These are phyloP conservation scores for Penicillium paneum DNA, from an alignment of 2,329 filamentous ascomycete species.

Conservation along the genomic window DNA sequence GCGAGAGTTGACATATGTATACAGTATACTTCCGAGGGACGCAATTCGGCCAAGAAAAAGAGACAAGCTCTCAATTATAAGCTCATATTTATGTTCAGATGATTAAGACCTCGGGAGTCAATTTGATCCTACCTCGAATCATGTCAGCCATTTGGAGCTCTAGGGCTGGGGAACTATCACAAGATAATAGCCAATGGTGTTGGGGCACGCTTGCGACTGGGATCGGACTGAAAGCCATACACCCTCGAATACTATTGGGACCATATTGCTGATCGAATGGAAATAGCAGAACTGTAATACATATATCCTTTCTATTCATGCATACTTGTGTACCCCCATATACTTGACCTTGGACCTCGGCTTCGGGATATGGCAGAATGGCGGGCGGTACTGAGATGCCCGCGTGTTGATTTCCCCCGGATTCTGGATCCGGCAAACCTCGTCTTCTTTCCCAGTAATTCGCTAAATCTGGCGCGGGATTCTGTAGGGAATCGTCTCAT, in stretches of 20 bases:
- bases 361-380: slow-evolving; percentile 35
- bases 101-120: background rate
- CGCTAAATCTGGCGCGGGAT: background rate
- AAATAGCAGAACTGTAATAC: background rate
- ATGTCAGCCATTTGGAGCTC: background rate
- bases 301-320: background rate
- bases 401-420: slow-evolving; percentile 29
- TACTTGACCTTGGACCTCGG: slow-evolving; percentile 30
- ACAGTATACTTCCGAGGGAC: background rate
- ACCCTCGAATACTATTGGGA: background rate
- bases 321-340: background rate
- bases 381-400: slow-evolving; percentile 31
- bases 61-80: background rate
- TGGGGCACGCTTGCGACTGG: background rate
- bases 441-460: slow-evolving; percentile 10
- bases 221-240: background rate
- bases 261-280: background rate
- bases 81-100: background rate
- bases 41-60: background rate
- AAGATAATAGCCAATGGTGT: slow-evolving; percentile 1
- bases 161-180: background rate
- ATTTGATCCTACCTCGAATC: background rate
- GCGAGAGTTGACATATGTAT: background rate
- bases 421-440: slow-evolving; percentile 27
- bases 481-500: slow-evolving; percentile 4